phyloP scores from a whole-genome alignment of 1,284 basidiomycete genomes.

The Boletus semigastroideus region DNA sequence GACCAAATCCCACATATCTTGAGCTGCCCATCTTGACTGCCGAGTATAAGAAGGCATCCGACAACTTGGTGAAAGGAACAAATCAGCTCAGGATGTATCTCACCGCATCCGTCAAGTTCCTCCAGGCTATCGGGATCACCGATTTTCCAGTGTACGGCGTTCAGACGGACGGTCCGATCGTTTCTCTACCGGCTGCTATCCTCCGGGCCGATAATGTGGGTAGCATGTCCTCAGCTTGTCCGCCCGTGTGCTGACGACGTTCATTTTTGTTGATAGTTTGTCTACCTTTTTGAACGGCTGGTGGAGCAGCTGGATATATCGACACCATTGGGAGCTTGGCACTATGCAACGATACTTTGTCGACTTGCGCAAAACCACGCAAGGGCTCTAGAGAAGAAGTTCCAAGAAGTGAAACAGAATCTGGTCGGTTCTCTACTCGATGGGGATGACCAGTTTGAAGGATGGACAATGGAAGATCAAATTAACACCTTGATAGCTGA shows the following conservation, averaged over 20 bases:
- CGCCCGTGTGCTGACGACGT: background rate
- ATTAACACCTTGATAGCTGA: background rate
- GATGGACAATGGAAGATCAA: conserved; percentile 5
- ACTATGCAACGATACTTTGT: conserved; percentile 11
- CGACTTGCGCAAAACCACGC: conserved; percentile 10
- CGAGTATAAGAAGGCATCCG: background rate
- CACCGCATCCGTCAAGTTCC: conserved; percentile 12
- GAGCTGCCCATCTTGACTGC: conserved; percentile 9
- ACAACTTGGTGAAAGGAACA: background rate
- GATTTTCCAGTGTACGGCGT: conserved; percentile 7
- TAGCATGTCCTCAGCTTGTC: background rate
- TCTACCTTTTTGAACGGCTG: conserved; percentile 8
- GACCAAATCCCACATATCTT: background rate
- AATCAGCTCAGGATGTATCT: conserved; percentile 16
- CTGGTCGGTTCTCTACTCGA: background rate
- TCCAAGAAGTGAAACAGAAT: background rate
- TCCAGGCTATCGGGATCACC: conserved; percentile 6
- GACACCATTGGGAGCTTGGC: conserved; percentile 6
- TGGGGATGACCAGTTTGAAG: background rate
- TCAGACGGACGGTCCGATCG: conserved; percentile 6
- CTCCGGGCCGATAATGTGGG: conserved; percentile 9
- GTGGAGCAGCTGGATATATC: conserved; percentile 9
- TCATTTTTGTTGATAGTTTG: background rate
- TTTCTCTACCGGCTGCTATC: conserved; percentile 5
- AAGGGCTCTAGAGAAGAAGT: background rate